Evolutionary conservation across 2,329 filamentous ascomycete genomes (phyloP).

Genomic region (Torrubiella hemipterigena): DNA sequence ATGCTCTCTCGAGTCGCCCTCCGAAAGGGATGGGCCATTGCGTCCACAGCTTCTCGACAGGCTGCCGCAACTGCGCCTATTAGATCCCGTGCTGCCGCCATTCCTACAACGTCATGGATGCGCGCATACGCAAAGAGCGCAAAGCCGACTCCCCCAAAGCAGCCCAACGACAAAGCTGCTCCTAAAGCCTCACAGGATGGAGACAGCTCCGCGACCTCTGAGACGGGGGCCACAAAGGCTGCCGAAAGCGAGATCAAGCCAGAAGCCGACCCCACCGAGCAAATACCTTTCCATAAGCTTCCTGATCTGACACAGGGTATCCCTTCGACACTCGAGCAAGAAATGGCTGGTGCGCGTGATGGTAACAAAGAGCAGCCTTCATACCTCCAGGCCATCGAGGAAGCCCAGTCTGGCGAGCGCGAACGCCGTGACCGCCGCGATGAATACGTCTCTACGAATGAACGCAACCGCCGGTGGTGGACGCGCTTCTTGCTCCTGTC

Average conservation of each 20-base stretch:
- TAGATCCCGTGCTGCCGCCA: conserved; percentile 7
- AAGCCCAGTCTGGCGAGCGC: conserved; percentile 19
- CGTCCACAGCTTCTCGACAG: no score
- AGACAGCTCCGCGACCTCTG: no score
- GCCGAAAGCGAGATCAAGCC: conserved; percentile 10
- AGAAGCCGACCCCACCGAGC: conserved; percentile 24
- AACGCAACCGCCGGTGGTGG: conserved; percentile 65
- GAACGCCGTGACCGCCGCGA: conserved; percentile 42
- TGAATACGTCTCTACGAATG: conserved; percentile 83
- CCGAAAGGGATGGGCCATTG: no score
- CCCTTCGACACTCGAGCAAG: conserved; percentile 76
- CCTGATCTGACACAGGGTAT: conserved; percentile 92
- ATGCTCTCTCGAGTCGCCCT: no score
- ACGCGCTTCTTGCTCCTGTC: conserved; percentile 62
- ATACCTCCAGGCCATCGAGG: conserved; percentile 23
- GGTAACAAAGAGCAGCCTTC: conserved; percentile 13
- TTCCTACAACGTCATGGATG: conserved; percentile 8
- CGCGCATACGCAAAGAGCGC: conserved; percentile 8
- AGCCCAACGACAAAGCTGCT: conserved; percentile 6
- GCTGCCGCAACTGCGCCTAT: no score
- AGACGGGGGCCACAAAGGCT: conserved; percentile 7
- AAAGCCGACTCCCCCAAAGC: conserved; percentile 1
- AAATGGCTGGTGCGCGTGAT: conserved; percentile 40
- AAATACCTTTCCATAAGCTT: conserved; percentile 52
- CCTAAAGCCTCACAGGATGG: conserved; percentile 4